A percentile compares a stretch with the other conserved stretches of the same genome.
Evolutionary conservation across 768 basidiomycete species (phyloP).

Genomic region (Kwoniella botswanensis): DNA sequence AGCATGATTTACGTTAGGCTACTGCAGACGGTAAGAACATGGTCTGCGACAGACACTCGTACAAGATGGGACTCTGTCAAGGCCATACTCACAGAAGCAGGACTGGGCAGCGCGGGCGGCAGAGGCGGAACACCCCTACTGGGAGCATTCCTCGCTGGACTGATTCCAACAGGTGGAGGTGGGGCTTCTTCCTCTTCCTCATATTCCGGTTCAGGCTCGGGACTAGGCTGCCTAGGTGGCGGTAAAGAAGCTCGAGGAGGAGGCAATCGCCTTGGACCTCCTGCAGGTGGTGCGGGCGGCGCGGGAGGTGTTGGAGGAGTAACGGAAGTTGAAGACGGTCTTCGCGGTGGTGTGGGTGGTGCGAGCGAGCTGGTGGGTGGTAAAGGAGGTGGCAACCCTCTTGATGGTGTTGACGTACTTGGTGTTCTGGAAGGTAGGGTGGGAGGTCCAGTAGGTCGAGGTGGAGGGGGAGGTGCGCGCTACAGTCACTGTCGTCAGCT

Average conservation of each 20-base stretch:
- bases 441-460: slow-evolving; percentile 39
- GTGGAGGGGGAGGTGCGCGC: slow-evolving; percentile 41
- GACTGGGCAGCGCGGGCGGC: slow-evolving; percentile 31
- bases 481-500: slow-evolving; percentile 7
- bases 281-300: slow-evolving; percentile 31
- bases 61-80: too few species aligned
- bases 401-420: slow-evolving; percentile 42
- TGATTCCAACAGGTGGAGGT: slow-evolving; percentile 42
- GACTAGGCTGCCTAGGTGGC: slow-evolving; percentile 22
- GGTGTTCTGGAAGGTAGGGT: slow-evolving; percentile 51
- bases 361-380: slow-evolving; percentile 20
- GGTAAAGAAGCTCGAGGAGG: slow-evolving; percentile 39
- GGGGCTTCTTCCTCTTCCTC: slow-evolving; percentile 48
- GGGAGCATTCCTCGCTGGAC: slow-evolving; percentile 49
- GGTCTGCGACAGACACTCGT: too few species aligned
- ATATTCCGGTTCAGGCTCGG: slow-evolving; percentile 17
- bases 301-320: slow-evolving; percentile 35
- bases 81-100: slow-evolving; percentile 23
- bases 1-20: not conserved
- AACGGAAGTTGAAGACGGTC: slow-evolving; percentile 26
- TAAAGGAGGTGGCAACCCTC: slow-evolving; percentile 33
- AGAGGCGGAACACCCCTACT: slow-evolving; percentile 21
- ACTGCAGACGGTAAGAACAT: not conserved
- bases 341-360: slow-evolving; percentile 24
- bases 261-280: slow-evolving; percentile 24